Percentiles rank a stretch among this genome's conserved stretches.
phyloP scores from a whole-genome alignment of 805 yeast species.

The Metschnikowia rubicola region DNA sequence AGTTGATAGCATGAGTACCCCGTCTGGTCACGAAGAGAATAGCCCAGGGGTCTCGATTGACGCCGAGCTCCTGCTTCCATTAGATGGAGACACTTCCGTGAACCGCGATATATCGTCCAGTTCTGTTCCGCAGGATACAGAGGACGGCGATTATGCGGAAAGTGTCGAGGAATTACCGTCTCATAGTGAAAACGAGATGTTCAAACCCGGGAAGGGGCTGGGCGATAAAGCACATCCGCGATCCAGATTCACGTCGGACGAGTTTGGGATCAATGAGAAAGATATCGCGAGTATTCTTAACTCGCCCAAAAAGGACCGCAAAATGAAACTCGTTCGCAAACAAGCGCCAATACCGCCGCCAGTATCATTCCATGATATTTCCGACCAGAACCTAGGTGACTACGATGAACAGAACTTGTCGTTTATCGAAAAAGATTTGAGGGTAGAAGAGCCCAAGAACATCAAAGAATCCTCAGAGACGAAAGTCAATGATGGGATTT shows the following conservation, averaged over 20 bases:
- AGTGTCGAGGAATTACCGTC: conserved; percentile 1
- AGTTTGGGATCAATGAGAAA: conserved; percentile 18
- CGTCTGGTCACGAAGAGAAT: background rate
- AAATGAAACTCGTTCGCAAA: conserved; percentile 15
- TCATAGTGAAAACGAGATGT: no score
- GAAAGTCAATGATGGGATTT: no score
- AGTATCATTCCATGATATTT: conserved; percentile 21
- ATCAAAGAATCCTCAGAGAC: background rate
- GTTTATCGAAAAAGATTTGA: conserved; percentile 20
- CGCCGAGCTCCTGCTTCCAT: background rate
- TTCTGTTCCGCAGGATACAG: background rate
- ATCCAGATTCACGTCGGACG: conserved; percentile 16
- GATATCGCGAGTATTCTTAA: conserved; percentile 18
- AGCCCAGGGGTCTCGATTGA: background rate
- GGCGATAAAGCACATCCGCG: background rate
- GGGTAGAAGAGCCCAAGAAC: background rate
- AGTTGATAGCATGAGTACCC: background rate
- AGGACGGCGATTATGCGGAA: conserved; percentile 8
- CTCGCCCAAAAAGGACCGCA: conserved; percentile 24
- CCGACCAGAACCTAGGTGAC: conserved; percentile 33
- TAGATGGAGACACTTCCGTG: background rate
- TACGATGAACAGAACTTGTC: conserved; percentile 32
- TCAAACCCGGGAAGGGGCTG: background rate
- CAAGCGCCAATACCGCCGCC: conserved; percentile 12
- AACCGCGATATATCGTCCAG: background rate